Evolutionary conservation across 2,329 filamentous ascomycete species (phyloP).

Genomic region (Anthostomella pinea): DNA sequence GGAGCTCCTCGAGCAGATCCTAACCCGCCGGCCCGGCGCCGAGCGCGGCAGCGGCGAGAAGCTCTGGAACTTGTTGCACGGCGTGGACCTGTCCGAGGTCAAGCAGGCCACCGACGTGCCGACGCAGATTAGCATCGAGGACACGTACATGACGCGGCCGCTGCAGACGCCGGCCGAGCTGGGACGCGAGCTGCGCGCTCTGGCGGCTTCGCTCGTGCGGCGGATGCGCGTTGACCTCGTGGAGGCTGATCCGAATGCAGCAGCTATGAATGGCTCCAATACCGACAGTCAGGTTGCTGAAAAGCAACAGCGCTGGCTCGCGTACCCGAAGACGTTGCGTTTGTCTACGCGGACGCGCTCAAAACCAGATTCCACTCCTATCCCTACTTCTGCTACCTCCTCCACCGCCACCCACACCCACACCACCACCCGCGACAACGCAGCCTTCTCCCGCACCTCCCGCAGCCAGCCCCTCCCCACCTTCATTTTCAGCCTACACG

Average conservation of each 20-base stretch:
- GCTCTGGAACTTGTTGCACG: slow-evolving; percentile 78
- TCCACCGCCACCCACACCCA: slow-evolving; percentile 18
- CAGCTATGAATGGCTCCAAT: too few species aligned
- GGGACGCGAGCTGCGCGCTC: slow-evolving; percentile 62
- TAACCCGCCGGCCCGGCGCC: slow-evolving; percentile 67
- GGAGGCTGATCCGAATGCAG: too few species aligned
- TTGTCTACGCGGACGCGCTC: slow-evolving; percentile 68
- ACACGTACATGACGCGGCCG: slow-evolving; percentile 72
- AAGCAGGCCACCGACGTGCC: slow-evolving; percentile 69
- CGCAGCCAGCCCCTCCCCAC: slow-evolving; percentile 70
- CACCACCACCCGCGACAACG: not conserved
- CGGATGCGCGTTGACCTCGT: slow-evolving; percentile 77
- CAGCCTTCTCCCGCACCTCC: slow-evolving; percentile 64
- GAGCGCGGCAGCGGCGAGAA: slow-evolving; percentile 69
- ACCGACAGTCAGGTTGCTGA: too few species aligned
- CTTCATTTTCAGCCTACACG: slow-evolving; percentile 65
- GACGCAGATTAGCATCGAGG: slow-evolving; percentile 89
- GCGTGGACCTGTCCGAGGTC: slow-evolving; percentile 73
- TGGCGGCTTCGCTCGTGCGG: slow-evolving; percentile 68
- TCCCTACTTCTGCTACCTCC: slow-evolving; percentile 43
- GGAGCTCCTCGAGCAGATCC: slow-evolving; percentile 62
- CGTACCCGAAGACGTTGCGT: slow-evolving; percentile 76
- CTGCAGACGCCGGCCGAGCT: slow-evolving; percentile 65
- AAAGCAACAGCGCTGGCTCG: slow-evolving; percentile 69
- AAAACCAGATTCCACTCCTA: slow-evolving; percentile 37